These are phyloP conservation scores for Dryas alaskensis DNA, from an alignment of 306 rosid species.

Conservation along the genomic window DNA sequence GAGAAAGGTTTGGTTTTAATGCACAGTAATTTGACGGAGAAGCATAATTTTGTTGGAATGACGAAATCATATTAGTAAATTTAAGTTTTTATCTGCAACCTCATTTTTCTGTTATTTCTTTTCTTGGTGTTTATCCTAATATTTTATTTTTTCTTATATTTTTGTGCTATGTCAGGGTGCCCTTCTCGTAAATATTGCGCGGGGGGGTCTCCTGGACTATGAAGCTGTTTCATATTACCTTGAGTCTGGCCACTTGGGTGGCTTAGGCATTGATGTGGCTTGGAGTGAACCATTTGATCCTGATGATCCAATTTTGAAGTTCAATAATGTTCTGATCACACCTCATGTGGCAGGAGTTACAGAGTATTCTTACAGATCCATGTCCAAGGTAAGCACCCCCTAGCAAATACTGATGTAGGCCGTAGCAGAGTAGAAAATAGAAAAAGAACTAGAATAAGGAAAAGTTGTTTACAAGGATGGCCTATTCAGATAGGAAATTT, in stretches of 20 bases:
- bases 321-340: constrained; percentile 67
- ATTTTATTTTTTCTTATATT: neutral
- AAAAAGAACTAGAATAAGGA: neutral
- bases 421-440: neutral
- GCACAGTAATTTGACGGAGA: constrained; percentile 4
- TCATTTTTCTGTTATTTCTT: no score
- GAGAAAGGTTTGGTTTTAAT: constrained; percentile 73
- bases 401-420: neutral
- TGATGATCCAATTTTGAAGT: constrained; percentile 60
- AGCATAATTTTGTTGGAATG: neutral
- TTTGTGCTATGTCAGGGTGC: constrained; percentile 55
- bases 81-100: no score
- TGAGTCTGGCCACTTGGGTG: constrained; percentile 71
- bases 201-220: constrained; percentile 69
- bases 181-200: constrained; percentile 71
- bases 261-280: constrained; percentile 85
- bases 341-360: constrained; percentile 94
- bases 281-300: constrained; percentile 93
- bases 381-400: constrained; percentile 65
- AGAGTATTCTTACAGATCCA: constrained; percentile 68
- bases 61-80: neutral
- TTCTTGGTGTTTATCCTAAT: neutral
- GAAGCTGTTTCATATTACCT: constrained; percentile 56
- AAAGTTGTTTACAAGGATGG: neutral
- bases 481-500: neutral